phyloP scores from a whole-genome alignment of 163 green algal species.

The Prototheca cutis region DNA sequence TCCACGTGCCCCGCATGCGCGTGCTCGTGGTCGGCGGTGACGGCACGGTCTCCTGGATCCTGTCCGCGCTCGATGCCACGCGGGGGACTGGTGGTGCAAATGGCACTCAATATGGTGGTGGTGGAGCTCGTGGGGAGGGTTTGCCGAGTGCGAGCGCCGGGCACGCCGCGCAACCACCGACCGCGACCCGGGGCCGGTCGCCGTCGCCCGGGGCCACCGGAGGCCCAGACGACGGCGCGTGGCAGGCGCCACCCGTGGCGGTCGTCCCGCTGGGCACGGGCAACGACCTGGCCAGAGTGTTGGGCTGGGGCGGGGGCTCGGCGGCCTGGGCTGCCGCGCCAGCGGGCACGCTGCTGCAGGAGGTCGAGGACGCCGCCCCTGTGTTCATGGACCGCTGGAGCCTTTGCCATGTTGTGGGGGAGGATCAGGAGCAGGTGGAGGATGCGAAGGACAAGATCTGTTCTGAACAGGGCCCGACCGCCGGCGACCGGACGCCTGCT shows the following conservation, averaged over 20 bases:
- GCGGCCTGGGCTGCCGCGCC: constrained; percentile 13
- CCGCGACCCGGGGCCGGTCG: too few relatives aligned
- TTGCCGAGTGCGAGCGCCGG: too few relatives aligned
- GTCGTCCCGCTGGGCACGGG: constrained; percentile 61
- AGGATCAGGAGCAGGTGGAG: neutral
- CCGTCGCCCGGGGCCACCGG: neutral
- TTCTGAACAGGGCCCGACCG: too few relatives aligned
- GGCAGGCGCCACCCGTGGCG: constrained; percentile 39
- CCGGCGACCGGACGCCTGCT: too few relatives aligned
- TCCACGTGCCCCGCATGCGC: constrained; percentile 26
- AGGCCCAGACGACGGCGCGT: neutral
- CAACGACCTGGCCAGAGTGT: constrained; percentile 65
- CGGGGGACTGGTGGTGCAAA: too few relatives aligned
- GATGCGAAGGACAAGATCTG: neutral
- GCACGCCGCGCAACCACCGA: too few relatives aligned
- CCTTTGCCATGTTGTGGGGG: constrained; percentile 1
- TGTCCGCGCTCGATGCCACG: constrained; percentile 33
- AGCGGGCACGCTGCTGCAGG: constrained; percentile 32
- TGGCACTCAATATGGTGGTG: too few relatives aligned
- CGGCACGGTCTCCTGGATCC: constrained; percentile 50
- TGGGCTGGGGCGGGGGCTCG: constrained; percentile 54
- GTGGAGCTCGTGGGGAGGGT: too few relatives aligned
- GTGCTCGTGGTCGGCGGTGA: constrained; percentile 57
- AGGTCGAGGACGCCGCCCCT: constrained; percentile 37
- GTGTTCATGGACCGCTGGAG: constrained; percentile 52